These are phyloP conservation scores for Huntiella decipiens DNA, from an alignment of 2,329 filamentous ascomycete species.

Conservation along the genomic window DNA sequence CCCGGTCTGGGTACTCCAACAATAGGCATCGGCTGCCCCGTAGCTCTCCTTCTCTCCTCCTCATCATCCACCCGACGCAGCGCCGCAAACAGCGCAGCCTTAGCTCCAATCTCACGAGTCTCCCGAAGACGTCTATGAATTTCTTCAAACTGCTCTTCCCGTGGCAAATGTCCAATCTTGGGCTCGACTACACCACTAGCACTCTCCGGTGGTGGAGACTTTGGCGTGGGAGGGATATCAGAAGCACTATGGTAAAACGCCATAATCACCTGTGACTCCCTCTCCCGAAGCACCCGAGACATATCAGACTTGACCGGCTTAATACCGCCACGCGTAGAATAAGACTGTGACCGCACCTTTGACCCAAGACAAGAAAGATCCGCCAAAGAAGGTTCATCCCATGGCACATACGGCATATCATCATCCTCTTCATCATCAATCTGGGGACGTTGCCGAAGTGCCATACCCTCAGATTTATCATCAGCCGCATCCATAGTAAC, in stretches of 20 bases:
- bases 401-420: constrained; percentile 32
- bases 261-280: constrained; percentile 42
- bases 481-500: constrained; percentile 56
- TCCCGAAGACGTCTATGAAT: constrained; percentile 31
- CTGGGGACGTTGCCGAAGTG: constrained; percentile 36
- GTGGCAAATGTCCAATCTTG: constrained; percentile 21
- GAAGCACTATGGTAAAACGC: constrained; percentile 34
- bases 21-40: not conserved
- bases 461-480: constrained; percentile 54
- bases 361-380: constrained; percentile 30
- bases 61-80: constrained; percentile 24
- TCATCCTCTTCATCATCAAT: constrained; percentile 41
- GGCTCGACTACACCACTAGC: constrained; percentile 13
- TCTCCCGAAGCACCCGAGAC: constrained; percentile 34
- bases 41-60: constrained; percentile 18
- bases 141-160: constrained; percentile 27
- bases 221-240: constrained; percentile 37
- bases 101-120: constrained; percentile 24
- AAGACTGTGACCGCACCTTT: constrained; percentile 28
- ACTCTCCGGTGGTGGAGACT: constrained; percentile 28
- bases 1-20: not conserved
- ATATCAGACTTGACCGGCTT: constrained; percentile 33
- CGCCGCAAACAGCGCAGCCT: constrained; percentile 25
- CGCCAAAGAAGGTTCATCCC: constrained; percentile 28
- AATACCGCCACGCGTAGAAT: constrained; percentile 33